Conservation (phyloP, 768 basidiomycete species). For the Lentinula sp. region DNA sequence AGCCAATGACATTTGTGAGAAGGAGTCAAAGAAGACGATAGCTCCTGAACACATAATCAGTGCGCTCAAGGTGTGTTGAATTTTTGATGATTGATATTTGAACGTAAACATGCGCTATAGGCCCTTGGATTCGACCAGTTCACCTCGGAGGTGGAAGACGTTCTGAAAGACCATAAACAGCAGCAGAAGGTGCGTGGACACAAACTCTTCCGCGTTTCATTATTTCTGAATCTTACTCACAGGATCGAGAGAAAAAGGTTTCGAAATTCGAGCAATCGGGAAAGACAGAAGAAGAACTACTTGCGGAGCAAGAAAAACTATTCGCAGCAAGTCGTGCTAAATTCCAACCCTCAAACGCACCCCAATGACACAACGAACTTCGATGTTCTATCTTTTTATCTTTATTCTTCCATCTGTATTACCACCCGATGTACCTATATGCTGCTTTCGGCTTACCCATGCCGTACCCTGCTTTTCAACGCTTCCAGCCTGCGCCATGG, state of each 20-base stretch:
- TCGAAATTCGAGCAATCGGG: conserved; percentile 87
- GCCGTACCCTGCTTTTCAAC: conserved; percentile 37
- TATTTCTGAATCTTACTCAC: conserved; percentile 9
- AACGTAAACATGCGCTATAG: conserved; percentile 30
- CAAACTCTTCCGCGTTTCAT: not conserved
- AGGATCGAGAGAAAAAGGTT: conserved; percentile 91
- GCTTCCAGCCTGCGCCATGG: conserved; percentile 52
- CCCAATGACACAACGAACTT: conserved; percentile 31
- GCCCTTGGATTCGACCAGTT: conserved; percentile 91
- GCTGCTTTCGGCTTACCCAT: conserved; percentile 14
- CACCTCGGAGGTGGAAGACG: conserved; percentile 84
- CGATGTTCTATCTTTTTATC: conserved; percentile 5
- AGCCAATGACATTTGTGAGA: conserved; percentile 96
- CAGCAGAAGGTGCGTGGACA: conserved; percentile 70
- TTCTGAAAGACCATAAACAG: conserved; percentile 94
- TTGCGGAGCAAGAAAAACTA: conserved; percentile 81
- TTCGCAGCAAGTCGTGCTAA: conserved; percentile 89
- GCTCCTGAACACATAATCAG: conserved; percentile 94
- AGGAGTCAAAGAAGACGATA: conserved; percentile 98
- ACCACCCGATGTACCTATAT: not conserved
- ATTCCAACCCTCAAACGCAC: conserved; percentile 50
- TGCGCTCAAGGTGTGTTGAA: conserved; percentile 70
- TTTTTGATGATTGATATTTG: not conserved
- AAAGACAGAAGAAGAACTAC: conserved; percentile 84
- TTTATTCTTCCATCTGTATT: conserved; percentile 14